phyloP scores from a whole-genome alignment of 371 early-diverging fungal genomes.

The Batrachochytrium dendrobatidis region DNA sequence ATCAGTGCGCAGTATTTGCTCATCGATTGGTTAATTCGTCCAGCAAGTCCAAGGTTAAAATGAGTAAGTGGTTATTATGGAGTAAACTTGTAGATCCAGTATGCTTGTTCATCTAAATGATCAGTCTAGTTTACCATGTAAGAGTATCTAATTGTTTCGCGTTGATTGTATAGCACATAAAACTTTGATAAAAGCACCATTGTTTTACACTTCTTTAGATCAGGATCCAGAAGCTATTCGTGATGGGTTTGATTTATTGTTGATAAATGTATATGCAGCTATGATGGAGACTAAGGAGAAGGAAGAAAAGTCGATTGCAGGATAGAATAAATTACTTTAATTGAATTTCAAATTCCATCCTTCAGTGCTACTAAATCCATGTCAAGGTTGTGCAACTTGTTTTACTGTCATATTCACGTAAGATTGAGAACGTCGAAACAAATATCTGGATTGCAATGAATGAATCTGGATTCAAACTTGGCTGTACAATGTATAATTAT shows the following conservation, averaged over 20 bases:
- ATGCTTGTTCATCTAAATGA: not conserved
- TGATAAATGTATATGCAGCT: conserved; percentile 15
- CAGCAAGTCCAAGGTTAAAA: conserved; percentile 13
- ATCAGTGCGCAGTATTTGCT: conserved; percentile 20
- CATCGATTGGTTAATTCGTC: conserved; percentile 13
- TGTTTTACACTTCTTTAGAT: conserved; percentile 18
- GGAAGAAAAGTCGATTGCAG: conserved; percentile 25
- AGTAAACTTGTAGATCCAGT: not conserved
- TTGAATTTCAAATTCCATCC: no score
- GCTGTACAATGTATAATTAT: no score
- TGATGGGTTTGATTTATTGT: conserved; percentile 27
- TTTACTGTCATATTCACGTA: no score
- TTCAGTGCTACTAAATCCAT: no score
- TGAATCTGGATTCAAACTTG: no score
- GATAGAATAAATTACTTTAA: no score
- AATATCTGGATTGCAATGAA: no score
- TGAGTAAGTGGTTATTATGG: conserved; percentile 7
- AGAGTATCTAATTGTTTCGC: not conserved
- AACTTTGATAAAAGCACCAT: conserved; percentile 12
- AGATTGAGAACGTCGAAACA: no score
- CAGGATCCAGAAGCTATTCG: conserved; percentile 25
- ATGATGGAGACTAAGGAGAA: conserved; percentile 19
- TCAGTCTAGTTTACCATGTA: not conserved
- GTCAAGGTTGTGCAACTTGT: no score
- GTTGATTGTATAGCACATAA: conserved; percentile 10